Base-by-base conservation (phyloP, 305 asterid species). In the Rubia tinctorum region DNA sequence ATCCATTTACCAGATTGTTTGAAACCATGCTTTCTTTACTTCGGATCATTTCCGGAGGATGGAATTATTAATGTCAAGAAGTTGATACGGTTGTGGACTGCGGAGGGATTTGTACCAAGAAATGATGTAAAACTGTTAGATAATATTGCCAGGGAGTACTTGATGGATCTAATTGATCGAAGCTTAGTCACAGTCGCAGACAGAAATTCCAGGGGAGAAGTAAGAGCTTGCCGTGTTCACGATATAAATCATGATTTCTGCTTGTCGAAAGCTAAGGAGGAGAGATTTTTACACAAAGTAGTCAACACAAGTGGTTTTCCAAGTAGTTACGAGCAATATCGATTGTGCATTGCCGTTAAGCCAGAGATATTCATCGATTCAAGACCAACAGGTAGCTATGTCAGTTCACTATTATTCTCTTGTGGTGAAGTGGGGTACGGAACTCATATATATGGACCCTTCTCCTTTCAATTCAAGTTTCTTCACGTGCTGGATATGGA, bases 401-500 rank as follows among this genome's bases (percentile, higher is more conserved):
- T 72, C 49, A 77, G 7, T 20, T 77, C 80, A 13, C 70, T 77
- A 0, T 15, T 77, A 13, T 25, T 37, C 7, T 40, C 25, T 5
- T 23, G 34, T 6, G n/a, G 15, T 17, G 30, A 0, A 59, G 27
- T 7, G 12, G 2, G 11, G 12, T 0, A 2, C 0, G 1, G 20
- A n/a, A 10, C 2, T 61, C 12, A 45, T n/a, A 9, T 25, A 5
- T 0, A 4, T 5, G 15, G 11, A 5, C 1, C 9, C 43, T 3
- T 40, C 0, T 18, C 30, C 49, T 1, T 6, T 1, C 13, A 53
- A 11, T 71, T 71, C 25, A 71, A 71, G 44, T 40, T 64, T 51
- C 76, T 76, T 39, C 8, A 45, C 12, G 73, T 77, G 51, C 27
- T 76, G 42, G 67, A 76, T 53, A 23, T 76, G 59, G 76, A 66